Evolutionary conservation across 2,329 filamentous ascomycete genomes (phyloP).

Genomic region (Celoporthe dispersa): DNA sequence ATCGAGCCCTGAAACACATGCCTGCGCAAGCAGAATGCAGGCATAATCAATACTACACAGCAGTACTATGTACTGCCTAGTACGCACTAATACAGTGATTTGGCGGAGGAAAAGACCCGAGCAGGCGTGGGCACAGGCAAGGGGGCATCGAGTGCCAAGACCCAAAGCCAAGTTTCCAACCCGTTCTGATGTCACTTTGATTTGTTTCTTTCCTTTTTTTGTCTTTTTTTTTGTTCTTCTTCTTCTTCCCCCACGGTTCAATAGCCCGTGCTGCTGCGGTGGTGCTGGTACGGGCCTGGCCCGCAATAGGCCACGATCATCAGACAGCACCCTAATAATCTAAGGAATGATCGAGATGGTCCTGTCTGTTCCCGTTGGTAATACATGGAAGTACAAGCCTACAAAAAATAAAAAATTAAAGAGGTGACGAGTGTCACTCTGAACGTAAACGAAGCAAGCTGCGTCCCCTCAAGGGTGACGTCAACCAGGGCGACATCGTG

Average conservation of each 20-base stretch:
- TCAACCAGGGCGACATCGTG: neutral
- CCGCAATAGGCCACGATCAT: neutral
- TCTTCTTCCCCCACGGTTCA: neutral
- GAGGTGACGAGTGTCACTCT: neutral
- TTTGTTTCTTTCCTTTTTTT: neutral
- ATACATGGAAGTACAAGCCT: neutral
- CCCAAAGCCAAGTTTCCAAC: slow-evolving; percentile 9
- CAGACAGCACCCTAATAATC: neutral
- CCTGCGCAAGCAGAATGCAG: too few relatives aligned
- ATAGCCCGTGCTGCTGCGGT: neutral
- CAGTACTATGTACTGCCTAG: too few relatives aligned
- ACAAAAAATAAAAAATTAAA: neutral
- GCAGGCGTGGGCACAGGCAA: neutral
- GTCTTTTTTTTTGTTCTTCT: neutral
- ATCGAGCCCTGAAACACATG: neutral
- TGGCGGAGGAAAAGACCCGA: slow-evolving; percentile 6
- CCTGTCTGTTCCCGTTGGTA: neutral
- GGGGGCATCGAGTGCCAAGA: slow-evolving; percentile 6
- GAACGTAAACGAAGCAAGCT: neutral
- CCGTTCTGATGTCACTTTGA: slow-evolving; percentile 11
- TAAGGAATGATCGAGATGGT: neutral
- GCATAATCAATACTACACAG: neutral
- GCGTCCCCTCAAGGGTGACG: neutral
- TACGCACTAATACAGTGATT: neutral
- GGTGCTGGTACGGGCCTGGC: neutral